These are phyloP conservation scores for Ophiostoma piceae DNA, from an alignment of 2,329 filamentous ascomycete genomes.

Conservation along the genomic window DNA sequence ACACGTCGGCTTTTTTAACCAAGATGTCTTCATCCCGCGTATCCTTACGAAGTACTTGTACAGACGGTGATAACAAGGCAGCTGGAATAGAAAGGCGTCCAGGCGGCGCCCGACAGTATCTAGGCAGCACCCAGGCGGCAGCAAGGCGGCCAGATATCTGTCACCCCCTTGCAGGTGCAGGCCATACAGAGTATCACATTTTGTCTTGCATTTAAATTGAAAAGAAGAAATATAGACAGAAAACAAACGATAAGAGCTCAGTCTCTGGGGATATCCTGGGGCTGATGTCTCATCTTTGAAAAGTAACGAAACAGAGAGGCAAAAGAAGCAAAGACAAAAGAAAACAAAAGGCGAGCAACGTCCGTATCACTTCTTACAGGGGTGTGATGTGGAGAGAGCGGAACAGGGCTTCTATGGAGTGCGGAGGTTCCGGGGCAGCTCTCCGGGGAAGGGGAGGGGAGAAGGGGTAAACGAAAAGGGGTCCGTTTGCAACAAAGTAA, in stretches of 20 bases:
- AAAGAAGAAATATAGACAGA: not conserved
- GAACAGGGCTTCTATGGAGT: slow-evolving; percentile 9
- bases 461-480: slow-evolving; percentile 1
- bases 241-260: too few species aligned
- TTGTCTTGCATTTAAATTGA: not conserved
- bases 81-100: not conserved
- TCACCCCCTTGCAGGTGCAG: slow-evolving; percentile 4
- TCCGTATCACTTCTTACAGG: slow-evolving; percentile 5
- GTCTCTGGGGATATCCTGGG: slow-evolving; percentile 3
- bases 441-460: slow-evolving; percentile 3
- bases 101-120: too few species aligned
- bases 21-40: not conserved
- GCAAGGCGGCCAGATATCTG: not conserved
- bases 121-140: not conserved
- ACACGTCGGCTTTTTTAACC: not conserved
- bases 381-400: not conserved
- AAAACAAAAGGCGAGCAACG: not conserved
- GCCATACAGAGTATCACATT: not conserved
- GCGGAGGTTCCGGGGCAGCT: slow-evolving; percentile 4
- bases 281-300: not conserved
- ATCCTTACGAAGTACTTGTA: not conserved
- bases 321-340: not conserved
- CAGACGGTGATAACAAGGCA: not conserved
- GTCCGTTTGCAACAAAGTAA: not conserved
- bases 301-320: not conserved